phyloP scores from a whole-genome alignment of 495 filamentous ascomycete species.

The Podospora anserina region DNA sequence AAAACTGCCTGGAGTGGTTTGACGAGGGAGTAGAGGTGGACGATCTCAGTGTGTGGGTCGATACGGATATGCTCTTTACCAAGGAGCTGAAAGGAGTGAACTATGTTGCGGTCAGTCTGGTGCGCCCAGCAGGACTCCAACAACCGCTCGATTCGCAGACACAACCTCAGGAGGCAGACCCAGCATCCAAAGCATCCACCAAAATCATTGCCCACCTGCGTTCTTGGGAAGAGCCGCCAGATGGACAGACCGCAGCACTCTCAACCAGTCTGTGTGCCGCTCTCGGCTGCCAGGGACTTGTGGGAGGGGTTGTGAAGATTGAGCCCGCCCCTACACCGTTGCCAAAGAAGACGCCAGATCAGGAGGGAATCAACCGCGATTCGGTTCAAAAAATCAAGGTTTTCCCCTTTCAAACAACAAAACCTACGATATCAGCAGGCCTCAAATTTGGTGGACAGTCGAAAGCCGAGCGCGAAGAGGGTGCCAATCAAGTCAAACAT shows the following conservation, averaged over 20 bases:
- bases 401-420: conserved; percentile 66
- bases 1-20: conserved; percentile 66
- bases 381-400: conserved; percentile 60
- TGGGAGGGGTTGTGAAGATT: conserved; percentile 83
- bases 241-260: conserved; percentile 70
- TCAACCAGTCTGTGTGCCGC: conserved; percentile 71
- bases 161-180: conserved; percentile 59
- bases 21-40: conserved; percentile 56
- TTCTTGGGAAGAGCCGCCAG: conserved; percentile 83
- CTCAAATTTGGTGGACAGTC: conserved; percentile 88
- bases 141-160: conserved; percentile 71
- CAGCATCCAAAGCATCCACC: conserved; percentile 56
- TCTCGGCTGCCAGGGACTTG: conserved; percentile 65
- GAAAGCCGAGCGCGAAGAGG: conserved; percentile 68
- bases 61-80: conserved; percentile 65
- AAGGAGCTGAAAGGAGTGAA: conserved; percentile 67
- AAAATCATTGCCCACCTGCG: conserved; percentile 73
- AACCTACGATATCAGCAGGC: conserved; percentile 54
- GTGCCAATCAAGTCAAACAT: conserved; percentile 53
- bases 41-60: conserved; percentile 78
- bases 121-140: conserved; percentile 76
- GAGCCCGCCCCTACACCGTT: conserved; percentile 55
- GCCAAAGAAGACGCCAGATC: conserved; percentile 30
- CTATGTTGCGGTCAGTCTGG: conserved; percentile 71
- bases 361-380: conserved; percentile 30